These are phyloP conservation scores for Inosperma sp. DNA, from an alignment of 768 basidiomycete genomes.

Conservation along the genomic window DNA sequence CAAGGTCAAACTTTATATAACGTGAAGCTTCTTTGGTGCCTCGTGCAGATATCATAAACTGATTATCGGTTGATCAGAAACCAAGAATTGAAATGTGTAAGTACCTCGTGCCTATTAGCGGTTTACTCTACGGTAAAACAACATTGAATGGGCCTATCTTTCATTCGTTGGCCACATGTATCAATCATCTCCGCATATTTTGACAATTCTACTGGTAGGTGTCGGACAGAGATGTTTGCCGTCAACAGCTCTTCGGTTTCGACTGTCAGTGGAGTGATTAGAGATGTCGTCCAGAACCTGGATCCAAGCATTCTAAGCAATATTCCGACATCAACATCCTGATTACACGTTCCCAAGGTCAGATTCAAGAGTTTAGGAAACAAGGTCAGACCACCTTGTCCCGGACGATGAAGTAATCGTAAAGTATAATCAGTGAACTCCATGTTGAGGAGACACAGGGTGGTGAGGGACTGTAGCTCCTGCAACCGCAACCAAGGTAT, in stretches of 20 bases:
- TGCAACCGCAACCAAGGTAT: not conserved
- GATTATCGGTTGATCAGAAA: too few relatives aligned
- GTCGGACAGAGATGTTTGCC: not conserved
- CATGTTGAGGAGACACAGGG: not conserved
- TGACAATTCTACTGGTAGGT: not conserved
- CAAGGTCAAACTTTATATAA: too few relatives aligned
- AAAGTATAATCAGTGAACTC: not conserved
- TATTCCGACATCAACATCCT: not conserved
- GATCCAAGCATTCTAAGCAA: not conserved
- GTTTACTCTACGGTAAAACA: not conserved
- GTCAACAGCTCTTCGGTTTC: not conserved
- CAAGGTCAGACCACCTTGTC: not conserved
- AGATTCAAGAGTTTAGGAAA: not conserved
- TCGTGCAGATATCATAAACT: too few relatives aligned
- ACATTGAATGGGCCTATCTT: not conserved
- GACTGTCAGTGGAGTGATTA: not conserved
- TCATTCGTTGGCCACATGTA: not conserved
- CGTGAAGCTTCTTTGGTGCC: too few relatives aligned
- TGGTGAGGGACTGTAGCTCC: not conserved
- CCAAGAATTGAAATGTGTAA: not conserved
- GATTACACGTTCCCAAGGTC: not conserved
- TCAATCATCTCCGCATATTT: constrained; percentile 1
- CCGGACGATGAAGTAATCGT: not conserved
- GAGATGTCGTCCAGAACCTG: not conserved
- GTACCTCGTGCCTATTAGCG: not conserved